Evolutionary conservation across 1,284 basidiomycete species (phyloP).

Genomic region (Moniliophthora roreri): DNA sequence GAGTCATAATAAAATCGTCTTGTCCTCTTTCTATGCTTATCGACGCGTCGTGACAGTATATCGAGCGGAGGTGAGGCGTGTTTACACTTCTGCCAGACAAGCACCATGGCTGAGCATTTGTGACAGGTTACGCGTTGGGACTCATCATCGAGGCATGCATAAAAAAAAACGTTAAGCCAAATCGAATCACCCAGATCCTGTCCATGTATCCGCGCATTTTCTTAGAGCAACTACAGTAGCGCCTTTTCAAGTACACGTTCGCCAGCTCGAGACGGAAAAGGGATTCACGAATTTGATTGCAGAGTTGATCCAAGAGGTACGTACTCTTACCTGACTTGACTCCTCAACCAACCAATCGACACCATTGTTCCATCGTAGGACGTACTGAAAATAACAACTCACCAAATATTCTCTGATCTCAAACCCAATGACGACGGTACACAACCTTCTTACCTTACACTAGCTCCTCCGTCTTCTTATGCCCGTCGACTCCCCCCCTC

Average conservation of each 20-base stretch:
- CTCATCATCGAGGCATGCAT: slow-evolving; percentile 54
- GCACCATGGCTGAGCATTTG: slow-evolving; percentile 2
- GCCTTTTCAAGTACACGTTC: slow-evolving; percentile 47
- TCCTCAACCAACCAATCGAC: slow-evolving; percentile 1
- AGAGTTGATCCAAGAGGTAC: slow-evolving; percentile 50
- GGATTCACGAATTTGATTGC: slow-evolving; percentile 55
- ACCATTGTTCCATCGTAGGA: slow-evolving; percentile 30
- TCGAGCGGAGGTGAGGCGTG: slow-evolving; percentile 50
- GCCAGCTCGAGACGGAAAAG: slow-evolving; percentile 43
- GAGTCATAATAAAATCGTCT: slow-evolving; percentile 26
- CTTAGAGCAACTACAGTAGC: slow-evolving; percentile 22
- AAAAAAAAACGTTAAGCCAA: slow-evolving; percentile 38
- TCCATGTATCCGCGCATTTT: slow-evolving; percentile 29
- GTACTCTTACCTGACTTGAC: slow-evolving; percentile 14
- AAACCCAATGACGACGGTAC: slow-evolving; percentile 25
- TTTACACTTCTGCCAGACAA: neutral
- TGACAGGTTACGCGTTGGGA: slow-evolving; percentile 55
- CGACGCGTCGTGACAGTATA: slow-evolving; percentile 33
- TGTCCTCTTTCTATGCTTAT: neutral
- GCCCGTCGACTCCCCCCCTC: slow-evolving; percentile 56
- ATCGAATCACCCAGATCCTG: slow-evolving; percentile 38
- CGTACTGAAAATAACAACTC: slow-evolving; percentile 44
- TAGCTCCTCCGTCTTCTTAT: slow-evolving; percentile 51
- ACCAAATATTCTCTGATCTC: slow-evolving; percentile 56
- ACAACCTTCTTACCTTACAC: slow-evolving; percentile 22